Evolutionary conservation across 192 early-diverging fungal species (phyloP).

Genomic region (Phlyctochytrium planicorne): DNA sequence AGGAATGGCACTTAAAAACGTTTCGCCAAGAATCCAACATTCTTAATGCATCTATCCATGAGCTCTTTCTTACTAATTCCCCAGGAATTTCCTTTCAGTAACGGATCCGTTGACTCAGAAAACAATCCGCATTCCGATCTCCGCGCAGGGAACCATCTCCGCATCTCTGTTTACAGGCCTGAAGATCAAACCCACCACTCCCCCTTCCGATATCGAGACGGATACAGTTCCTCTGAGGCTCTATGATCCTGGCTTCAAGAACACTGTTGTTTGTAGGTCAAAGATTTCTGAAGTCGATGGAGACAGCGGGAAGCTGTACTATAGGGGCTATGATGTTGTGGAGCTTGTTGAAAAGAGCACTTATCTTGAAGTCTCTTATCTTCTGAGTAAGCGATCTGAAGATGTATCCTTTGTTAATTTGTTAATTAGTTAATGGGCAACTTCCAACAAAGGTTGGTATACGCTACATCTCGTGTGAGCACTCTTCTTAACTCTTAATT

Average conservation of each 20-base stretch:
- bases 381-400: constrained; percentile 34
- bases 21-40: neutral
- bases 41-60: neutral
- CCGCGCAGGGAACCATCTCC: constrained; percentile 32
- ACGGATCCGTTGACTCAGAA: constrained; percentile 28
- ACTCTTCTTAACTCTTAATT: constrained; percentile 2
- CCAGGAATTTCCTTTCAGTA: constrained; percentile 34
- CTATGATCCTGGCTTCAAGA: constrained; percentile 51
- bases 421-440: constrained; percentile 40
- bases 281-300: constrained; percentile 41
- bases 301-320: constrained; percentile 37
- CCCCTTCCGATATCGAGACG: constrained; percentile 25
- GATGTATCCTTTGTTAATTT: neutral
- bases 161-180: constrained; percentile 44
- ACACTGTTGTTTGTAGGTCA: constrained; percentile 50
- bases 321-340: constrained; percentile 62
- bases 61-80: neutral
- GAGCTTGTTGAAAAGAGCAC: constrained; percentile 60
- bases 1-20: neutral
- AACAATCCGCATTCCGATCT: constrained; percentile 38
- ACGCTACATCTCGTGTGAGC: neutral
- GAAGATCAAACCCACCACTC: constrained; percentile 39
- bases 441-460: constrained; percentile 32
- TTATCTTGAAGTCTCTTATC: constrained; percentile 64
- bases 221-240: constrained; percentile 46